These are phyloP conservation scores for Hemerocallis citrina DNA, from an alignment of 106 monocot genomes.

Conservation along the genomic window DNA sequence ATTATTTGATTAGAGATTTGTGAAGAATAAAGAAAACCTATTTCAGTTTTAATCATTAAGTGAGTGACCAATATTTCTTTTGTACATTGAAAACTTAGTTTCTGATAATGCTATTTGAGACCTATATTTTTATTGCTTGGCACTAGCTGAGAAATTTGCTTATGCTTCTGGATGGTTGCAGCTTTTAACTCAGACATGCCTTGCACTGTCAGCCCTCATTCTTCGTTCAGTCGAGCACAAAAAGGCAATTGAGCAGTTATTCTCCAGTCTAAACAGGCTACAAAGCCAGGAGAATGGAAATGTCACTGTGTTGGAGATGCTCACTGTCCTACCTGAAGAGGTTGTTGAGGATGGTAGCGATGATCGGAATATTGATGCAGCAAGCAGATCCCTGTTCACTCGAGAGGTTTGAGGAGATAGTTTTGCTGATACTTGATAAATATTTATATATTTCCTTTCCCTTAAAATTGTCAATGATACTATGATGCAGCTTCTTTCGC, in stretches of 20 bases:
- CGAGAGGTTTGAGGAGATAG: slow-evolving; percentile 40
- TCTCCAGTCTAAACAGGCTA: slow-evolving; percentile 66
- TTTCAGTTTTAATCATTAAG: background rate
- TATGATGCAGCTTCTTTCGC: slow-evolving; percentile 70
- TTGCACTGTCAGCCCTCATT: slow-evolving; percentile 73
- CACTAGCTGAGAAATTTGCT: background rate
- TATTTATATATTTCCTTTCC: no score
- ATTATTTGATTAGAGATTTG: background rate
- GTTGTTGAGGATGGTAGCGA: slow-evolving; percentile 61
- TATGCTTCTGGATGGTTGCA: slow-evolving; percentile 16
- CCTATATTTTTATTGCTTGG: background rate
- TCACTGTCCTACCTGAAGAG: slow-evolving; percentile 92
- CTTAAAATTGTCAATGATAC: no score
- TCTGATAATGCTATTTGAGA: background rate
- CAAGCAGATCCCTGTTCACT: slow-evolving; percentile 51
- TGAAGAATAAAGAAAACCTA: background rate
- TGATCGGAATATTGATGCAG: slow-evolving; percentile 38
- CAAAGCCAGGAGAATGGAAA: slow-evolving; percentile 68
- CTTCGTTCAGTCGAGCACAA: slow-evolving; percentile 64
- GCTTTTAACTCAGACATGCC: slow-evolving; percentile 95
- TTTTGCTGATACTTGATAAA: background rate
- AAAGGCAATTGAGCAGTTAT: slow-evolving; percentile 71
- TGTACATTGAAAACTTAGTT: background rate
- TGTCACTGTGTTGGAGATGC: slow-evolving; percentile 80
- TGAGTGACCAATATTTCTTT: background rate